Conservation (phyloP, 352 stramenopile genomes). For the Thraustotheca clavata region DNA sequence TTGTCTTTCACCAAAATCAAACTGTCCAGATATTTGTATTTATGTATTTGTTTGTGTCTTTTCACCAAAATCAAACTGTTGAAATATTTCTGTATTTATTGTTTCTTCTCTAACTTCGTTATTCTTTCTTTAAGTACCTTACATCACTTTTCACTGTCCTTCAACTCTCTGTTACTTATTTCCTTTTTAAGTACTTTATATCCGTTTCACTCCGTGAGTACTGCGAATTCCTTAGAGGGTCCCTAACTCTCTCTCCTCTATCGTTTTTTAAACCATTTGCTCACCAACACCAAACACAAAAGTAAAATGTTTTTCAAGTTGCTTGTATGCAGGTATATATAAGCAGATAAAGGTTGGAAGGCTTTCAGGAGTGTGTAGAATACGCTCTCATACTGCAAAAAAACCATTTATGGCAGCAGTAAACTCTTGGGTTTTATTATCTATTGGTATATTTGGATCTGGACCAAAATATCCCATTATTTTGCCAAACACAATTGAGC, state of each 20-base stretch:
- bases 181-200: slow-evolving; percentile 1
- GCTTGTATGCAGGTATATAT: not conserved
- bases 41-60: slow-evolving; percentile 13
- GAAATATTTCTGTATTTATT: slow-evolving; percentile 16
- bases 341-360: not conserved
- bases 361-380: not conserved
- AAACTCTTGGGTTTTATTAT: not conserved
- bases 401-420: not conserved
- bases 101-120: slow-evolving; percentile 9
- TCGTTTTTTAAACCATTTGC: not conserved
- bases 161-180: not conserved
- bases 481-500: not conserved
- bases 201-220: slow-evolving; percentile 16
- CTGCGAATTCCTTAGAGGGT: too few relatives aligned
- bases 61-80: slow-evolving; percentile 7
- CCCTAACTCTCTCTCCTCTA: not conserved
- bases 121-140: slow-evolving; percentile 3
- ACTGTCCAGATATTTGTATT: slow-evolving; percentile 11
- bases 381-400: not conserved
- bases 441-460: not conserved
- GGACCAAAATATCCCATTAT: too few relatives aligned
- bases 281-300: not conserved
- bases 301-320: not conserved
- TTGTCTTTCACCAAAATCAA: slow-evolving; percentile 10
- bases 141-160: slow-evolving; percentile 3